phyloP scores from a whole-genome alignment of 768 basidiomycete genomes.

The Lenzites betulinus region DNA sequence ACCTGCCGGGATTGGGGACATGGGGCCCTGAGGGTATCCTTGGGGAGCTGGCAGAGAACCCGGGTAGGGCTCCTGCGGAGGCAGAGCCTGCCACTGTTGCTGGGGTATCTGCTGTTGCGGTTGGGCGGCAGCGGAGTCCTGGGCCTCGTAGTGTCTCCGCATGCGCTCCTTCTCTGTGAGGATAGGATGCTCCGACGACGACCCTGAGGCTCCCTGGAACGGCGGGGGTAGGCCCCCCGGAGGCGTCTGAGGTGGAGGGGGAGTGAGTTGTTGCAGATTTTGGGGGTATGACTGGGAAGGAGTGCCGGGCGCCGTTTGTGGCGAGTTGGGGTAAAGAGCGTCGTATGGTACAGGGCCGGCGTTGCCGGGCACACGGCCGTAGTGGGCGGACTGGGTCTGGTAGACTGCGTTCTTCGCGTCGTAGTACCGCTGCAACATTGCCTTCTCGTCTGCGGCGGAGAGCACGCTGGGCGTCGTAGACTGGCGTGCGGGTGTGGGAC shows the following conservation, averaged over 20 bases:
- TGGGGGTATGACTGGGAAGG: constrained; percentile 13
- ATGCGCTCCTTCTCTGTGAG: constrained; percentile 70
- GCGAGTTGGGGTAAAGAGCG: constrained; percentile 50
- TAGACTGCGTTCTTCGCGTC: constrained; percentile 74
- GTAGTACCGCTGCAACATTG: constrained; percentile 63
- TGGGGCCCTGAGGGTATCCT: constrained; percentile 2
- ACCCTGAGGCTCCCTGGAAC: constrained; percentile 44
- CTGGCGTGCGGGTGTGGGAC: constrained; percentile 19
- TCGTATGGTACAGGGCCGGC: constrained; percentile 60
- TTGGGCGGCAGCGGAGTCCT: constrained; percentile 50
- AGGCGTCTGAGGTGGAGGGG: constrained; percentile 30
- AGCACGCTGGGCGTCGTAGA: constrained; percentile 25
- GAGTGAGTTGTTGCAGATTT: constrained; percentile 32
- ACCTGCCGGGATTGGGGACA: background rate
- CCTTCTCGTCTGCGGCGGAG: constrained; percentile 77
- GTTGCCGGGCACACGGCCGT: constrained; percentile 17
- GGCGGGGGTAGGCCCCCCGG: constrained; percentile 52
- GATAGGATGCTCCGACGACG: constrained; percentile 39
- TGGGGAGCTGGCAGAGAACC: constrained; percentile 26
- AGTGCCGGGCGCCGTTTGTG: constrained; percentile 20
- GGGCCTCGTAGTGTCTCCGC: constrained; percentile 62
- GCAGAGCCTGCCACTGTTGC: constrained; percentile 13
- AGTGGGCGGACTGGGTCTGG: constrained; percentile 45
- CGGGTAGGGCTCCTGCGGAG: constrained; percentile 20
- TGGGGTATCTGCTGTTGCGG: constrained; percentile 19